Percentiles rank a stretch among this genome's conserved stretches.
phyloP scores from a whole-genome alignment of 208 protist species.

The Leptomonas pyrrhocoris region DNA sequence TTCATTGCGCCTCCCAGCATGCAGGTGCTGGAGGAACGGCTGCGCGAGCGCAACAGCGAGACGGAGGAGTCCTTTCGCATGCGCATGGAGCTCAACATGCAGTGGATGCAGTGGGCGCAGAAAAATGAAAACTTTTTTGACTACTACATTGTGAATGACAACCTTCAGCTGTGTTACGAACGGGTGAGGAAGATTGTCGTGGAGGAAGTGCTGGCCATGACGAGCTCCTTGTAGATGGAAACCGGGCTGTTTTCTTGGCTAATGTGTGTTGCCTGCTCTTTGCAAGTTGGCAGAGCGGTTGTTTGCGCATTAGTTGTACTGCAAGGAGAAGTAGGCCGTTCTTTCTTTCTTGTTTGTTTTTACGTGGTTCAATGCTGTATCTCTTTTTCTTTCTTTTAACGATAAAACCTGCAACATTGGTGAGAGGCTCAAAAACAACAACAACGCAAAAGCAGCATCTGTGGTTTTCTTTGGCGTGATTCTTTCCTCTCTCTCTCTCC shows the following conservation, averaged over 20 bases:
- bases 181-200: slow-evolving; percentile 44
- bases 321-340: no score
- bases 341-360: no score
- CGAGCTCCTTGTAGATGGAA: slow-evolving; percentile 29
- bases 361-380: no score
- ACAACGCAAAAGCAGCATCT: no score
- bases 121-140: slow-evolving; percentile 68
- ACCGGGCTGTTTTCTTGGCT: neutral
- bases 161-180: slow-evolving; percentile 59
- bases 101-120: slow-evolving; percentile 66
- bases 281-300: no score
- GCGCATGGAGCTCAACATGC: slow-evolving; percentile 52
- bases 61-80: slow-evolving; percentile 63
- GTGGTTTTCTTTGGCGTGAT: no score
- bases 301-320: no score
- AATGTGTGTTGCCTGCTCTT: no score
- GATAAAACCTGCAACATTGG: no score
- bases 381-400: no score
- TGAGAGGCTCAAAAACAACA: no score
- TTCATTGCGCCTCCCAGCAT: slow-evolving; percentile 80
- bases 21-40: slow-evolving; percentile 64
- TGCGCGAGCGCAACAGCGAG: slow-evolving; percentile 86
- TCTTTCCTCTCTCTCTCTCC: no score
- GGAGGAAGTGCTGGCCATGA: slow-evolving; percentile 26
- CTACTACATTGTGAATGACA: slow-evolving; percentile 75